Conservation (phyloP, 2,329 filamentous ascomycete genomes). For the Cladosporium sp. region DNA sequence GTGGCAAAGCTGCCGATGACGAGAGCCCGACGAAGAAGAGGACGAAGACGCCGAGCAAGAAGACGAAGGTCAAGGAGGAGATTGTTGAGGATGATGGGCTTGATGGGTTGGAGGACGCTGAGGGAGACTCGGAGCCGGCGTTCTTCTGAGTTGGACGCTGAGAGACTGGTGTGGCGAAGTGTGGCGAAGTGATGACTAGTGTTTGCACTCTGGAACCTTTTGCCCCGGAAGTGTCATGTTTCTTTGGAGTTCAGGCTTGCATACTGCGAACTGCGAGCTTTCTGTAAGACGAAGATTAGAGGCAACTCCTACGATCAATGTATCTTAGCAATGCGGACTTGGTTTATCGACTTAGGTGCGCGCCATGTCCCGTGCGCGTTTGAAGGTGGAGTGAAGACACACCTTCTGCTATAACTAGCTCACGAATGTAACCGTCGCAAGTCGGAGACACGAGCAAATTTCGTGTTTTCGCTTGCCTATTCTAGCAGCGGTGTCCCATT, state of each 20-base stretch:
- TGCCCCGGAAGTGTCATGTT: background rate
- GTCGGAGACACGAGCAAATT: no score
- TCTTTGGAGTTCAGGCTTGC: background rate
- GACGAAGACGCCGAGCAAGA: constrained; percentile 13
- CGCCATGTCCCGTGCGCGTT: background rate
- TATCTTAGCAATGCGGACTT: background rate
- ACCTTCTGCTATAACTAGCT: background rate
- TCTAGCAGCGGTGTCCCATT: no score
- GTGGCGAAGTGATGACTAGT: background rate
- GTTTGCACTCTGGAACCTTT: no score
- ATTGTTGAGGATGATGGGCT: background rate
- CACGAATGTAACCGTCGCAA: background rate
- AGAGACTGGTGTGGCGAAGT: background rate
- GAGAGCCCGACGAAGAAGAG: background rate
- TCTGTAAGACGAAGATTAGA: background rate
- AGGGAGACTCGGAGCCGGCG: background rate
- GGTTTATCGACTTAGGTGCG: background rate
- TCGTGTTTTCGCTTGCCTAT: no score
- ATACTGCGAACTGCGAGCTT: background rate
- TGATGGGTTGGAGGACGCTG: background rate
- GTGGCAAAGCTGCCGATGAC: constrained; percentile 6
- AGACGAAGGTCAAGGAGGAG: constrained; percentile 7
- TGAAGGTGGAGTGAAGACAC: background rate
- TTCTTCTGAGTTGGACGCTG: background rate
- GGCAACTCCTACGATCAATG: no score